A percentile compares a stretch with the other conserved stretches of the same genome.
These are phyloP conservation scores for Extremus antarcticus DNA, from an alignment of 495 filamentous ascomycete genomes.

Conservation along the genomic window DNA sequence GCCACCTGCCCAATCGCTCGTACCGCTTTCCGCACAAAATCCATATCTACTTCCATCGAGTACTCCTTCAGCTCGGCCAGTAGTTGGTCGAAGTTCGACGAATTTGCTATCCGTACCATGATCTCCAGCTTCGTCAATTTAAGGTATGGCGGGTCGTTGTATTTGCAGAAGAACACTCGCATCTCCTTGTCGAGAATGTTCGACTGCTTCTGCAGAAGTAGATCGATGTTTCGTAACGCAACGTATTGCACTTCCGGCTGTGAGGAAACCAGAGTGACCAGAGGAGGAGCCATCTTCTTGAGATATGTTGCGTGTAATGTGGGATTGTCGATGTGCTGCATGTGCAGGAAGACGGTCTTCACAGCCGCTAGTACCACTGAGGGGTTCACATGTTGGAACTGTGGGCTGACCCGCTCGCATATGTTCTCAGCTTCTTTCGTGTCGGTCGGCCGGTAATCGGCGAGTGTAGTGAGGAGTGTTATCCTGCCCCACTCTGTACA, in stretches of 20 bases:
- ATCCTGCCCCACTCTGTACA: slow-evolving; percentile 99
- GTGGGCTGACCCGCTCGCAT: slow-evolving; percentile 87
- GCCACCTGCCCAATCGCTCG: slow-evolving; percentile 94
- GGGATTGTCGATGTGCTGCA: slow-evolving; percentile 71
- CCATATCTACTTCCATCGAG: slow-evolving; percentile 96
- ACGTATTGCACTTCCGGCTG: slow-evolving; percentile 97
- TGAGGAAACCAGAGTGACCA: slow-evolving; percentile 92
- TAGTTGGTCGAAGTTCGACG: slow-evolving; percentile 91
- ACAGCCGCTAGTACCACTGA: slow-evolving; percentile 94
- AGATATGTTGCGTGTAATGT: slow-evolving; percentile 73
- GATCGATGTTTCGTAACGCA: slow-evolving; percentile 87
- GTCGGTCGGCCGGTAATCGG: slow-evolving; percentile 75
- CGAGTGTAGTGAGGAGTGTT: slow-evolving; percentile 80
- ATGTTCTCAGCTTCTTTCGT: slow-evolving; percentile 97
- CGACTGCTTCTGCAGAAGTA: slow-evolving; percentile 87
- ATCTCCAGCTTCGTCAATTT: slow-evolving; percentile 97
- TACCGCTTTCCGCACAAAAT: slow-evolving; percentile 89
- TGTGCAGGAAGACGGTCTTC: slow-evolving; percentile 95
- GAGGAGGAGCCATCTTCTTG: slow-evolving; percentile 95
- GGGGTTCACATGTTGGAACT: slow-evolving; percentile 98
- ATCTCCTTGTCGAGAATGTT: slow-evolving; percentile 96
- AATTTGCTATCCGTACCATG: slow-evolving; percentile 98
- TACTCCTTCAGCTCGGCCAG: slow-evolving; percentile 93
- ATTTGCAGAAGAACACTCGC: slow-evolving; percentile 99
- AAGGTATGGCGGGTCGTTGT: slow-evolving; percentile 96